Conservation (phyloP, 164 flowering plant species). For the Stephania japonica region DNA sequence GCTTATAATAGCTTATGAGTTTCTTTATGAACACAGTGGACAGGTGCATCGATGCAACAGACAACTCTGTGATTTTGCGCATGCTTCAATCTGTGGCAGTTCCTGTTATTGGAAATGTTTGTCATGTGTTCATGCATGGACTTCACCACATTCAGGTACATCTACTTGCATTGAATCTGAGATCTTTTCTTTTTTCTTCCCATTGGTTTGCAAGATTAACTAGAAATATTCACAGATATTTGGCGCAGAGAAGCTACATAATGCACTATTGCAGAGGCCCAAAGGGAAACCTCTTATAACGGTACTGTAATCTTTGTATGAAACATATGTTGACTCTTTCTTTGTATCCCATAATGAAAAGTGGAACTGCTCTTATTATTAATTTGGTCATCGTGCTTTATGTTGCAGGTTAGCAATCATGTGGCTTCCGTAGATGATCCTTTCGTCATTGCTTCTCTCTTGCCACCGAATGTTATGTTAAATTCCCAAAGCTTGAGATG, state of each 20-base stretch:
- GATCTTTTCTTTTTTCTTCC: no score
- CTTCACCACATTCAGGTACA: slow-evolving; percentile 74
- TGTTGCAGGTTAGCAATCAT: slow-evolving; percentile 88
- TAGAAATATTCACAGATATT: slow-evolving; percentile 43
- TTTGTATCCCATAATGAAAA: not conserved
- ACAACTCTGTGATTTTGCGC: slow-evolving; percentile 55
- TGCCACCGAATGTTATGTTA: slow-evolving; percentile 68
- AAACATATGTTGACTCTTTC: not conserved
- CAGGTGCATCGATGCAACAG: slow-evolving; percentile 47
- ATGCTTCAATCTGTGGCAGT: slow-evolving; percentile 84
- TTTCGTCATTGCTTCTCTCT: slow-evolving; percentile 72
- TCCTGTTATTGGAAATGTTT: slow-evolving; percentile 86
- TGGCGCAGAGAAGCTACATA: slow-evolving; percentile 81
- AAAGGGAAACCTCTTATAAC: slow-evolving; percentile 69
- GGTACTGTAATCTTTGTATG: slow-evolving; percentile 26
- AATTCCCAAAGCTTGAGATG: slow-evolving; percentile 78
- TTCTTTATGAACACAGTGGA: slow-evolving; percentile 32
- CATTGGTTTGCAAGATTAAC: not conserved
- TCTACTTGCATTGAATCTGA: not conserved
- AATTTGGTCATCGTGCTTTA: not conserved
- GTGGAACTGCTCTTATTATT: not conserved
- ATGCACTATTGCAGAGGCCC: slow-evolving; percentile 57
- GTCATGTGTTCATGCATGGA: slow-evolving; percentile 94
- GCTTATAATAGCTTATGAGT: slow-evolving; percentile 5
- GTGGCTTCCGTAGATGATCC: slow-evolving; percentile 97